A percentile compares a stretch with the other conserved stretches of the same genome.
These are phyloP conservation scores for Rhizopogon roseolus DNA, from an alignment of 768 basidiomycete species.

Conservation along the genomic window DNA sequence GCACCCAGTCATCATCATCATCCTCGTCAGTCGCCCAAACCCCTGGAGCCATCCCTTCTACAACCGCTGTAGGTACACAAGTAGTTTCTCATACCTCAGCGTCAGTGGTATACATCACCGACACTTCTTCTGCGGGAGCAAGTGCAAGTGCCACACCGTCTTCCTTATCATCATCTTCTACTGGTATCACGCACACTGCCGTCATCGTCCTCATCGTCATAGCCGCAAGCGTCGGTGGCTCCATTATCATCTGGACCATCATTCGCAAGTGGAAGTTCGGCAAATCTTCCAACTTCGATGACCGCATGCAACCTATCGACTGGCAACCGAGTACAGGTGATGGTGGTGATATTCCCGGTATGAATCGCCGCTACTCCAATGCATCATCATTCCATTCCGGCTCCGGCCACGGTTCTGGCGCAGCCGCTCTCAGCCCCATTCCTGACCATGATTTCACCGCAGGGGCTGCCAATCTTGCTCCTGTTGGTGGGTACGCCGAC, in stretches of 20 bases:
- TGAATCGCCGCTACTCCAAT: slow-evolving; percentile 47
- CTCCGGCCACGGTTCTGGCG: slow-evolving; percentile 26
- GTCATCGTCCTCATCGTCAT: slow-evolving; percentile 65
- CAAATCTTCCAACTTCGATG: slow-evolving; percentile 74
- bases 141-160: slow-evolving; percentile 20
- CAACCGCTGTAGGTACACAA: slow-evolving; percentile 27
- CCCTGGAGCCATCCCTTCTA: slow-evolving; percentile 6
- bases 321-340: slow-evolving; percentile 65
- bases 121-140: slow-evolving; percentile 13
- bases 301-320: slow-evolving; percentile 83
- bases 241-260: slow-evolving; percentile 79
- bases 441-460: slow-evolving; percentile 79
- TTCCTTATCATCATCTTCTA: slow-evolving; percentile 15
- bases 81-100: slow-evolving; percentile 51
- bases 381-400: slow-evolving; percentile 70
- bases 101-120: slow-evolving; percentile 23
- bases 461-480: slow-evolving; percentile 48
- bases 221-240: slow-evolving; percentile 61
- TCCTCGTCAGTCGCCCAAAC: slow-evolving; percentile 6
- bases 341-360: slow-evolving; percentile 39
- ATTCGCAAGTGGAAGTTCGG: slow-evolving; percentile 92
- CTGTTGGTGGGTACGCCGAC: slow-evolving; percentile 80
- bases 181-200: slow-evolving; percentile 39
- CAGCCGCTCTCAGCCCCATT: slow-evolving; percentile 35
- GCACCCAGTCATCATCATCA: slow-evolving; percentile 10